A percentile compares a stretch with the other conserved stretches of the same genome.
phyloP scores from a whole-genome alignment of 1,284 basidiomycete species.

The Polyporus tsugae region DNA sequence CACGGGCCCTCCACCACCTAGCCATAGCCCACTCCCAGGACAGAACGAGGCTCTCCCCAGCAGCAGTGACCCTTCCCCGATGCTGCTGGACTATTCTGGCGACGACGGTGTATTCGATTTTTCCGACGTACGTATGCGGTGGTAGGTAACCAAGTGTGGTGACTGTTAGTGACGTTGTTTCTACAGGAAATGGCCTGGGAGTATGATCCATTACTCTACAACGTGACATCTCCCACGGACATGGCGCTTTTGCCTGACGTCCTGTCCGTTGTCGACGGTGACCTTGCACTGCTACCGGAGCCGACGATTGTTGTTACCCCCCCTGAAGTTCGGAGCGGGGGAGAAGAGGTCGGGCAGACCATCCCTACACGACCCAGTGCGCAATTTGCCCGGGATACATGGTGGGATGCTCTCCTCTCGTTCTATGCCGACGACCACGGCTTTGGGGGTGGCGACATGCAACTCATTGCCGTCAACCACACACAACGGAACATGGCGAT shows the following conservation, averaged over 20 bases:
- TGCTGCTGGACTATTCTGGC: background rate
- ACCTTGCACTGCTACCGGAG: background rate
- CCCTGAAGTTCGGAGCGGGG: background rate
- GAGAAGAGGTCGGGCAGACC: constrained; percentile 7
- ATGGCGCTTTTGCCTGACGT: constrained; percentile 8
- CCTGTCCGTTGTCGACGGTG: background rate
- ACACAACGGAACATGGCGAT: constrained; percentile 55
- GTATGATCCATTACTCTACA: constrained; percentile 23
- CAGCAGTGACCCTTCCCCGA: background rate
- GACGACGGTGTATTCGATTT: constrained; percentile 4
- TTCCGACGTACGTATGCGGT: constrained; percentile 14
- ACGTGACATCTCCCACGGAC: constrained; percentile 5
- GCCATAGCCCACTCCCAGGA: background rate
- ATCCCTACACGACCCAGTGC: constrained; percentile 56
- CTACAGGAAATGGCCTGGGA: constrained; percentile 20
- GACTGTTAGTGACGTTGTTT: background rate
- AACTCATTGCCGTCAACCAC: constrained; percentile 45
- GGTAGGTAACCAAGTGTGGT: background rate
- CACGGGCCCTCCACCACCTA: background rate
- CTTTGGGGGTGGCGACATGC: constrained; percentile 30
- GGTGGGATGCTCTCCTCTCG: constrained; percentile 80
- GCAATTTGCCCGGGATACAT: constrained; percentile 71
- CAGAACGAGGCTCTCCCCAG: background rate
- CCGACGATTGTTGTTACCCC: constrained; percentile 11
- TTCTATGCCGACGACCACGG: constrained; percentile 55